Evolutionary conservation across 306 rosid genomes (phyloP).

Genomic region (Malus fusca): DNA sequence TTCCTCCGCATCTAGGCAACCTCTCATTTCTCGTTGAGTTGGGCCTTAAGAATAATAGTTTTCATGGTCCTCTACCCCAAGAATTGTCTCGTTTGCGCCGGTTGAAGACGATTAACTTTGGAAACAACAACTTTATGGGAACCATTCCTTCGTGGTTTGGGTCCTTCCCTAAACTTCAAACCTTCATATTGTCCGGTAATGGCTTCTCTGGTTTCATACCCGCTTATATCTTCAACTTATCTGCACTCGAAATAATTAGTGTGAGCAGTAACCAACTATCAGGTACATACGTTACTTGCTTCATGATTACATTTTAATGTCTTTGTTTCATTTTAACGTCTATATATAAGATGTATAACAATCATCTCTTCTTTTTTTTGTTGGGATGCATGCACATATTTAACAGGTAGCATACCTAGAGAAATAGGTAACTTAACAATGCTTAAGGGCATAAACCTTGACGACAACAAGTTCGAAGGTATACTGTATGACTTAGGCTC

Average conservation of each 20-base stretch:
- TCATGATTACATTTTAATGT: too few relatives aligned
- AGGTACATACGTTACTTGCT: too few relatives aligned
- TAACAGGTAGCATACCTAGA: not conserved
- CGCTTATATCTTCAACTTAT: not conserved
- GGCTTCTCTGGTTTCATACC: not conserved
- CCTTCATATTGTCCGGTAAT: not conserved
- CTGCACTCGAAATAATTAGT: fast-evolving
- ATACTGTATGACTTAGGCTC: not conserved
- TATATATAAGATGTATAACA: too few relatives aligned
- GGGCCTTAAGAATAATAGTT: not conserved
- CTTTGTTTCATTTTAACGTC: too few relatives aligned
- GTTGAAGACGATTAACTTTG: not conserved
- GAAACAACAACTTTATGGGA: not conserved
- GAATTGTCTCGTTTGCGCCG: not conserved
- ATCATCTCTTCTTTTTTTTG: too few relatives aligned
- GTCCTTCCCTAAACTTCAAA: not conserved
- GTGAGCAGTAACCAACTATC: not conserved
- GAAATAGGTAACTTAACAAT: not conserved
- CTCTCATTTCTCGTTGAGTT: not conserved
- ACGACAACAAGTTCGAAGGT: not conserved
- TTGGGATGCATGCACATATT: too few relatives aligned
- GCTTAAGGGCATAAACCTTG: not conserved
- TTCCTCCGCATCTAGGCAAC: too few relatives aligned
- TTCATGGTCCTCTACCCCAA: not conserved
- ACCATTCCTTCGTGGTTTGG: not conserved